A percentile compares a stretch with the other conserved stretches of the same genome.
Conservation (phyloP, 2,329 filamentous ascomycete genomes). For the Hypocrella siamensis region DNA sequence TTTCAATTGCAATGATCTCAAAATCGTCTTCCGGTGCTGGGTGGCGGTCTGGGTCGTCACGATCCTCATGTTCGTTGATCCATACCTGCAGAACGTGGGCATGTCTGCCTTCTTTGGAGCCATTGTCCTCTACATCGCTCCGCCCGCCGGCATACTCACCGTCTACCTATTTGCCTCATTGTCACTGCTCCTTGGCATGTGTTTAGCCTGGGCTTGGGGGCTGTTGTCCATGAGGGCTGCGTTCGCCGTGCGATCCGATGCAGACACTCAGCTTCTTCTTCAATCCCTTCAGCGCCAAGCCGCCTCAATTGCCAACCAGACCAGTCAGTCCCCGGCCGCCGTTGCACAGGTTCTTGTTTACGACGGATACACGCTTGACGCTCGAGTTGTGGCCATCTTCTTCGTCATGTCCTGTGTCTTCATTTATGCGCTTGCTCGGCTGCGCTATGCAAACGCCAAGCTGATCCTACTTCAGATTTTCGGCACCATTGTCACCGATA, state of each 20-base stretch:
- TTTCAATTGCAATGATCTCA: slow-evolving; percentile 29
- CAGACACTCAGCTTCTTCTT: slow-evolving; percentile 18
- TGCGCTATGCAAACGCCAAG: slow-evolving; percentile 29
- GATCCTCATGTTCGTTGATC: slow-evolving; percentile 29
- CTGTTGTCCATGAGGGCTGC: slow-evolving; percentile 32
- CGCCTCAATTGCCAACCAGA: slow-evolving; percentile 14
- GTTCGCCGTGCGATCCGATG: slow-evolving; percentile 21
- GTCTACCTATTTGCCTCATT: slow-evolving; percentile 25
- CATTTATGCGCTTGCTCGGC: slow-evolving; percentile 25
- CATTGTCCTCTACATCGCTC: slow-evolving; percentile 26
- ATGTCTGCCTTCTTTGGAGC: slow-evolving; percentile 27
- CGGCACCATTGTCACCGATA: slow-evolving; percentile 27
- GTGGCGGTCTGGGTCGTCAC: slow-evolving; percentile 27
- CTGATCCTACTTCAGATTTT: slow-evolving; percentile 27
- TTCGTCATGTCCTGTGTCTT: slow-evolving; percentile 24
- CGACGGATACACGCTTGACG: slow-evolving; percentile 30
- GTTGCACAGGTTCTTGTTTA: slow-evolving; percentile 22
- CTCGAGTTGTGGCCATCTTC: slow-evolving; percentile 23
- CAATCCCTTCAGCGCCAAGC: slow-evolving; percentile 19
- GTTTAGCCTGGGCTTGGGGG: slow-evolving; percentile 32
- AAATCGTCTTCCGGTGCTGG: slow-evolving; percentile 28
- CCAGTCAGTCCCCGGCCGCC: slow-evolving; percentile 7
- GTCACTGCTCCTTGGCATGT: slow-evolving; percentile 28
- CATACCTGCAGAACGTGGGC: slow-evolving; percentile 22
- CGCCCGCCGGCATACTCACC: slow-evolving; percentile 27